A percentile compares a stretch with the other conserved stretches of the same genome.
Evolutionary conservation across 2,329 filamentous ascomycete genomes (phyloP).

Genomic region (Fusarium sp.): DNA sequence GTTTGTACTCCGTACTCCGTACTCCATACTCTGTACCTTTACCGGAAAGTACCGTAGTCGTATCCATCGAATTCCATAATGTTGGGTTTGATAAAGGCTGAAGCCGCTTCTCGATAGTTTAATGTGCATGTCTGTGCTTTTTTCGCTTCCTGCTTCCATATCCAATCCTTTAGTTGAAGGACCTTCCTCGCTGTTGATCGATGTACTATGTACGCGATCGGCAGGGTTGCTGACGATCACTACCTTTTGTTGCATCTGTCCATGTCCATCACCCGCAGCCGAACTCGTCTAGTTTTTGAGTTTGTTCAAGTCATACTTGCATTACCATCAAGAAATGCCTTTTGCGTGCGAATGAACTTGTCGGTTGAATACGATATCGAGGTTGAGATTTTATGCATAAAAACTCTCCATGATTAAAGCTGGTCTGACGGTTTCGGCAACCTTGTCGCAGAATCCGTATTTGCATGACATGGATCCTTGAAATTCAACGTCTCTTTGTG

Average conservation of each 20-base stretch:
- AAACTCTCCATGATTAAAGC: neutral
- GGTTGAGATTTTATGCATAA: neutral
- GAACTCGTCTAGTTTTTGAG: conserved; percentile 20
- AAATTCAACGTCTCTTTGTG: conserved; percentile 3
- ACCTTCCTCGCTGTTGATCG: conserved; percentile 20
- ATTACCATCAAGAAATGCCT: neutral
- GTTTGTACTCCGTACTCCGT: too few species aligned
- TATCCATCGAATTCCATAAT: neutral
- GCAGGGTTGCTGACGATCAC: conserved; percentile 25
- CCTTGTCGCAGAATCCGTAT: conserved; percentile 1
- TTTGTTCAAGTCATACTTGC: conserved; percentile 8
- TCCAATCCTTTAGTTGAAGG: neutral
- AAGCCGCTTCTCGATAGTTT: conserved; percentile 1
- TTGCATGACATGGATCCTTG: conserved; percentile 11
- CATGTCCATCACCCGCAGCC: conserved; percentile 36
- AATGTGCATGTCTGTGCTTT: conserved; percentile 26
- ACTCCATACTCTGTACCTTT: neutral
- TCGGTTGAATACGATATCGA: neutral
- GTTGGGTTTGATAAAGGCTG: neutral
- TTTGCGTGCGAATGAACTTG: neutral
- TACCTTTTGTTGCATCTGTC: conserved; percentile 15
- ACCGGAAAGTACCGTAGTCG: conserved; percentile 10
- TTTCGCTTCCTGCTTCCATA: neutral
- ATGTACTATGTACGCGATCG: conserved; percentile 35
- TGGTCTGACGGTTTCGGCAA: neutral